A percentile compares a stretch with the other conserved stretches of the same genome.
phyloP scores from a whole-genome alignment of 441 rosid species.

The Aquilaria agallochum region DNA sequence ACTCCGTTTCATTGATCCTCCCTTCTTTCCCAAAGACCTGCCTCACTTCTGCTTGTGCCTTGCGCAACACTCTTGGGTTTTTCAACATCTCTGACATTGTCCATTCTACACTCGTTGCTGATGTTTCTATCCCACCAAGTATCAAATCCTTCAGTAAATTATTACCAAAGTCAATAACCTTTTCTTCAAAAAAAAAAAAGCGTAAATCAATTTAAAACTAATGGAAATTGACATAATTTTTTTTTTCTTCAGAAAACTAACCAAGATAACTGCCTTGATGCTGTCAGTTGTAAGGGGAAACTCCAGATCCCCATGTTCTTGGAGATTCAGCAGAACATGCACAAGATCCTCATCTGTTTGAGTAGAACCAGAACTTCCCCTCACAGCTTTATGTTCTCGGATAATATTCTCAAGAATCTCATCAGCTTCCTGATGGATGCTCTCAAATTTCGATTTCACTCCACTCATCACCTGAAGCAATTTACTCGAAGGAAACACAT shows the following conservation, averaged over 20 bases:
- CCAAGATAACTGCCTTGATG: slow-evolving; percentile 13
- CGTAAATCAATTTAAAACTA: not conserved
- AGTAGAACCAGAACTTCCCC: too few relatives aligned
- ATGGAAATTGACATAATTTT: too few relatives aligned
- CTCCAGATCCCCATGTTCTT: not conserved
- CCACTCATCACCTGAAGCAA: slow-evolving; percentile 21
- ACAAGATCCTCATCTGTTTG: slow-evolving; percentile 3
- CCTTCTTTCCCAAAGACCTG: not conserved
- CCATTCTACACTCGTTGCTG: slow-evolving; percentile 11
- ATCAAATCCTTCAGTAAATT: slow-evolving; percentile 6
- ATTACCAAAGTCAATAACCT: too few relatives aligned
- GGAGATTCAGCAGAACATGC: slow-evolving; percentile 14
- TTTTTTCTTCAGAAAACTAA: not conserved
- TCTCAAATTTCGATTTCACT: slow-evolving; percentile 3
- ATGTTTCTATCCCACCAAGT: slow-evolving; percentile 9
- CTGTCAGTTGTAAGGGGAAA: slow-evolving; percentile 2
- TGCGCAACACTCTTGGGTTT: slow-evolving; percentile 2
- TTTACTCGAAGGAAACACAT: slow-evolving; percentile 26
- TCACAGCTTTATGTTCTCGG: slow-evolving; percentile 13
- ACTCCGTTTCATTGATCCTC: not conserved
- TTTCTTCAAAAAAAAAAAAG: not conserved
- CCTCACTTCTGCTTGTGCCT: not conserved
- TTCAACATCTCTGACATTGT: slow-evolving; percentile 3
- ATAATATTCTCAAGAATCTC: slow-evolving; percentile 22
- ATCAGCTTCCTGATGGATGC: slow-evolving; percentile 13